Percentiles rank a stretch among this genome's conserved stretches.
Conservation (phyloP, 2,329 filamentous ascomycete species). For the Raffaelea arxii region DNA sequence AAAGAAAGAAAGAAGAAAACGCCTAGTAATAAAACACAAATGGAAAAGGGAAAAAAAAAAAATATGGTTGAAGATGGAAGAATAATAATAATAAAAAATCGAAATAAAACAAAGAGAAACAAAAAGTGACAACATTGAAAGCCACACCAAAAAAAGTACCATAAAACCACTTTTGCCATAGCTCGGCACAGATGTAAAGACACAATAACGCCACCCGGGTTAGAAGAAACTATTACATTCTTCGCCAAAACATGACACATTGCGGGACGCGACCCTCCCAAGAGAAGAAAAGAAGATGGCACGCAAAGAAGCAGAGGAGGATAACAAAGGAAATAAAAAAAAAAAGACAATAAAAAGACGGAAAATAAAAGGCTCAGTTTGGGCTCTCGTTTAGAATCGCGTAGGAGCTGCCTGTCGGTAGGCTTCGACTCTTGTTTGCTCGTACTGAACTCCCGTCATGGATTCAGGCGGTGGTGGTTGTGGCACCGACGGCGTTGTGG, state of each 20-base stretch:
- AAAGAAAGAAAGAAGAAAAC: neutral
- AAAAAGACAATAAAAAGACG: neutral
- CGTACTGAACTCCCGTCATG: constrained; percentile 59
- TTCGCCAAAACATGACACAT: no score
- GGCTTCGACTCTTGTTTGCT: constrained; percentile 35
- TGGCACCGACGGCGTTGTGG: constrained; percentile 10
- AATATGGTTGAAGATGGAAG: neutral
- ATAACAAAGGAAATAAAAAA: neutral
- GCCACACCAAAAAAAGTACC: no score
- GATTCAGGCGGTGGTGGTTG: constrained; percentile 34
- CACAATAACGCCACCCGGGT: no score
- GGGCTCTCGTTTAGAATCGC: no score
- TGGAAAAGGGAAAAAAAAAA: neutral
- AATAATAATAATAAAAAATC: no score
- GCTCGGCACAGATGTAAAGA: no score
- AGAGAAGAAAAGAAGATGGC: neutral
- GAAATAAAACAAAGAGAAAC: no score
- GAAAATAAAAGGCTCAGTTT: neutral
- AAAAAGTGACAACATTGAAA: no score
- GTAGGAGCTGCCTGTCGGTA: constrained; percentile 29
- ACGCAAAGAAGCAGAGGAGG: neutral
- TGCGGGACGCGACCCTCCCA: no score
- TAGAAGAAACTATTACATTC: no score
- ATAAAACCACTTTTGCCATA: no score
- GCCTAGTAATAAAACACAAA: neutral